phyloP scores from a whole-genome alignment of 2,329 filamentous ascomycete genomes.

The Hypoxylon sp. region DNA sequence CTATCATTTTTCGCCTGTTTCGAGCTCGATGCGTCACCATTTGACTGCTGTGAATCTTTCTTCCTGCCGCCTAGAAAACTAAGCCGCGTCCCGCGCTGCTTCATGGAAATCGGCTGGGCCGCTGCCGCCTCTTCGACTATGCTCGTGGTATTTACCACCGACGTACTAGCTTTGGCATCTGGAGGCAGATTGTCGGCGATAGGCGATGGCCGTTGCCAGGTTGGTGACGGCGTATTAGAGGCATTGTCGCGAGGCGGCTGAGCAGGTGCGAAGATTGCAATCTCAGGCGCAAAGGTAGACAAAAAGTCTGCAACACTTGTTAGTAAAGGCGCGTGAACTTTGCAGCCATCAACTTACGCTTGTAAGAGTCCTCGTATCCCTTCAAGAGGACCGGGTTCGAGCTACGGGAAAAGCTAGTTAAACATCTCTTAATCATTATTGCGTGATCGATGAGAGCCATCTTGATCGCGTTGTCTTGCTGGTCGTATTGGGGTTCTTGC shows the following conservation, averaged over 20 bases:
- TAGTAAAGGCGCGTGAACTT: conserved; percentile 25
- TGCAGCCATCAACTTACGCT: conserved; percentile 65
- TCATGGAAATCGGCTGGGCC: conserved; percentile 64
- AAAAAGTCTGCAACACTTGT: conserved; percentile 66
- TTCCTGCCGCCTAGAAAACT: conserved; percentile 69
- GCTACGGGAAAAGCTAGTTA: conserved; percentile 76
- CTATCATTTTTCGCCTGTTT: conserved; percentile 50
- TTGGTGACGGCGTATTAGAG: conserved; percentile 59
- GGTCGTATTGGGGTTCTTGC: conserved; percentile 62
- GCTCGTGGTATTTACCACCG: conserved; percentile 46
- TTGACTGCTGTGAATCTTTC: conserved; percentile 55
- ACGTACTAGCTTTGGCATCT: conserved; percentile 37
- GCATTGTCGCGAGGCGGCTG: conserved; percentile 57
- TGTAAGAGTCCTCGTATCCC: conserved; percentile 70
- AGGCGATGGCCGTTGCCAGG: conserved; percentile 53
- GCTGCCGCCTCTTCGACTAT: conserved; percentile 64
- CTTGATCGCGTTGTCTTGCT: conserved; percentile 82
- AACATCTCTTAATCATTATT: conserved; percentile 84
- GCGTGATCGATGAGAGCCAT: conserved; percentile 91
- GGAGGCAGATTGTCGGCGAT: conserved; percentile 46
- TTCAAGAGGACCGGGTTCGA: conserved; percentile 69
- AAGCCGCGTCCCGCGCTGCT: conserved; percentile 65
- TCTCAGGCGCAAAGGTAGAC: conserved; percentile 73
- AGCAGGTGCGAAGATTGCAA: conserved; percentile 70
- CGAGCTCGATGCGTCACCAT: conserved; percentile 45